Percentiles rank a stretch among this genome's conserved stretches.
Conservation (phyloP, 176 grass and related monocot species). For the Elaeis guineensis region DNA sequence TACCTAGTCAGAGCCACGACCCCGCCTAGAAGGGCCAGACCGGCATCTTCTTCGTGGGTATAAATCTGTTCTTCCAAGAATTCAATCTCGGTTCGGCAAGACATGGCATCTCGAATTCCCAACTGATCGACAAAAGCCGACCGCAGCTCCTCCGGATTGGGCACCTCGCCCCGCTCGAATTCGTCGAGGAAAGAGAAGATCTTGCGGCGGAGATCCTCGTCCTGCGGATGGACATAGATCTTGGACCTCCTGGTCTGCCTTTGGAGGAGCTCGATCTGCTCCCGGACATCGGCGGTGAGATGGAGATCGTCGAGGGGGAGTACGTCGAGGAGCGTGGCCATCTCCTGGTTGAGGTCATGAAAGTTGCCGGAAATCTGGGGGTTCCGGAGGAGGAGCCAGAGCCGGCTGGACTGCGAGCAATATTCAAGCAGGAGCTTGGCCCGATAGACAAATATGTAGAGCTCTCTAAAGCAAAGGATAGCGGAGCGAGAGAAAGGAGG, state of each 20-base stretch:
- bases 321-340: conserved; percentile 74
- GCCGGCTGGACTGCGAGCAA: conserved; percentile 48
- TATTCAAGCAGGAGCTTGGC: conserved; percentile 72
- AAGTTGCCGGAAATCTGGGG: conserved; percentile 54
- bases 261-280: conserved; percentile 51
- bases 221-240: conserved; percentile 40
- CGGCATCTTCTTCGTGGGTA: conserved; percentile 63
- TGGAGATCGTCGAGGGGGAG: conserved; percentile 45
- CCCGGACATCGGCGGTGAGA: conserved; percentile 44
- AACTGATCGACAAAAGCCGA: conserved; percentile 42
- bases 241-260: conserved; percentile 23
- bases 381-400: conserved; percentile 58
- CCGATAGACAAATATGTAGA: conserved; percentile 93
- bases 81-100: conserved; percentile 60
- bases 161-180: conserved; percentile 40
- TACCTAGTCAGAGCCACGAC: conserved; percentile 61
- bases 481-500: conserved; percentile 32
- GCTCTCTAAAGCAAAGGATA: conserved; percentile 79
- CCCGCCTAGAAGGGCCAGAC: conserved; percentile 51
- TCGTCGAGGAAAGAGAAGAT: conserved; percentile 40
- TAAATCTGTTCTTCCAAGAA: conserved; percentile 87
- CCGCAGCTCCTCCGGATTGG: conserved; percentile 28
- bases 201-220: conserved; percentile 34
- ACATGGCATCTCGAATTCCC: conserved; percentile 34
- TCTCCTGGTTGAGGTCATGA: conserved; percentile 74